Percentiles rank a stretch among this genome's conserved stretches.
phyloP scores from a whole-genome alignment of 495 filamentous ascomycete genomes.

The Trichocladium antarcticum region DNA sequence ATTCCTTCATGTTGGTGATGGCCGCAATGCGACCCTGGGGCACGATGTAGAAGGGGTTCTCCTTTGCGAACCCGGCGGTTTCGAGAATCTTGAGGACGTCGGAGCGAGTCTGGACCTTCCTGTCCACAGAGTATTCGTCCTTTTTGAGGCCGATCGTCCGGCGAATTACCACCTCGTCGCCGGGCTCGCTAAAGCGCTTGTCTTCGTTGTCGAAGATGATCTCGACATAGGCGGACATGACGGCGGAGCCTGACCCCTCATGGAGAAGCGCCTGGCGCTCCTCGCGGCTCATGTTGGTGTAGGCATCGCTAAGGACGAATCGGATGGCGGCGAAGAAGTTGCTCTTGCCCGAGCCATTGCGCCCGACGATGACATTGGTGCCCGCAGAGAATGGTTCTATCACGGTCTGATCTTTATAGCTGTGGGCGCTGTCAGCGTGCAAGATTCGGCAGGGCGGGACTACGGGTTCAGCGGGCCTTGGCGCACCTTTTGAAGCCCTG shows the following conservation, averaged over 20 bases:
- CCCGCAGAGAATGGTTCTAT: conserved; percentile 97
- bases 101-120: conserved; percentile 87
- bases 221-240: conserved; percentile 98
- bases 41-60: conserved; percentile 98
- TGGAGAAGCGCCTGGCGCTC: conserved; percentile 92
- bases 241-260: conserved; percentile 91
- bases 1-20: conserved; percentile 97
- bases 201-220: conserved; percentile 98
- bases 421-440: conserved; percentile 29
- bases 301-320: conserved; percentile 95
- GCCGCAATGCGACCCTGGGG: conserved; percentile 93
- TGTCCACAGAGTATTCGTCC: conserved; percentile 93
- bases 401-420: conserved; percentile 98
- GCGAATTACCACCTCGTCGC: conserved; percentile 76
- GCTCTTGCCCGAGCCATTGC: conserved; percentile 97
- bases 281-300: conserved; percentile 90
- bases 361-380: conserved; percentile 97
- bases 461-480: background rate
- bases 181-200: conserved; percentile 89
- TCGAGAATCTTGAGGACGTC: conserved; percentile 96
- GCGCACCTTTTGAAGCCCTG: conserved; percentile 97
- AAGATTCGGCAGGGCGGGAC: background rate
- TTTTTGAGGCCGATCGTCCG: conserved; percentile 96
- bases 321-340: conserved; percentile 99
- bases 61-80: conserved; percentile 89